A percentile compares a stretch with the other conserved stretches of the same genome.
These are phyloP conservation scores for Metschnikowia picachoensis DNA, from an alignment of 805 yeast genomes.

Conservation along the genomic window DNA sequence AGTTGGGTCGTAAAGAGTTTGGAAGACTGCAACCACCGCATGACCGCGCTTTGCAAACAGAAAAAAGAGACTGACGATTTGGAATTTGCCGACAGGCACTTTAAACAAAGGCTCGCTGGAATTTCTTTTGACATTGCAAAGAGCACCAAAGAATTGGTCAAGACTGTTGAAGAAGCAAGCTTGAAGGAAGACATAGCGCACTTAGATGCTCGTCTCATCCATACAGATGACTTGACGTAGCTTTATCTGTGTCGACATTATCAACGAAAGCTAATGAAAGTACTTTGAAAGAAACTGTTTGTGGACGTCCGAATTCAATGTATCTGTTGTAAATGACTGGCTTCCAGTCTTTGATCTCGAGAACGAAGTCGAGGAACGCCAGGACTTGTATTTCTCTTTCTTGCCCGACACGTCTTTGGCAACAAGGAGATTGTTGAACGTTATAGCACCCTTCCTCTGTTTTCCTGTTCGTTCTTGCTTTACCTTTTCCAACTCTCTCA, in stretches of 20 bases:
- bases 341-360: conserved; percentile 11
- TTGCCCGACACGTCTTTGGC: neutral
- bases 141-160: conserved; percentile 91
- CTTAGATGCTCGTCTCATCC: conserved; percentile 61
- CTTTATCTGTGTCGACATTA: neutral
- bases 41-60: conserved; percentile 63
- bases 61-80: conserved; percentile 41
- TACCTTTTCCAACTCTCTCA: conserved; percentile 20
- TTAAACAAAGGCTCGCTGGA: conserved; percentile 92
- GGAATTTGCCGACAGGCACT: conserved; percentile 80
- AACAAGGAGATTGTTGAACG: conserved; percentile 1
- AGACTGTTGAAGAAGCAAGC: conserved; percentile 93
- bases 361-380: conserved; percentile 29
- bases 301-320: conserved; percentile 33
- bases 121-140: conserved; percentile 95
- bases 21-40: conserved; percentile 79
- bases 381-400: conserved; percentile 20
- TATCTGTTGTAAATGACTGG: conserved; percentile 27
- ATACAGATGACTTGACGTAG: conserved; percentile 25
- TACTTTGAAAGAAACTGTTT: conserved; percentile 34
- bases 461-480: conserved; percentile 13
- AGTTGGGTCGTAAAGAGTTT: conserved; percentile 84
- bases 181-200: conserved; percentile 80
- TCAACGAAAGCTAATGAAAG: conserved; percentile 19
- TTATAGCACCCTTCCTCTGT: conserved; percentile 3